A percentile compares a stretch with the other conserved stretches of the same genome.
Evolutionary conservation across 148 eudicot genomes (phyloP).

Genomic region (Euryodendron excelsum): DNA sequence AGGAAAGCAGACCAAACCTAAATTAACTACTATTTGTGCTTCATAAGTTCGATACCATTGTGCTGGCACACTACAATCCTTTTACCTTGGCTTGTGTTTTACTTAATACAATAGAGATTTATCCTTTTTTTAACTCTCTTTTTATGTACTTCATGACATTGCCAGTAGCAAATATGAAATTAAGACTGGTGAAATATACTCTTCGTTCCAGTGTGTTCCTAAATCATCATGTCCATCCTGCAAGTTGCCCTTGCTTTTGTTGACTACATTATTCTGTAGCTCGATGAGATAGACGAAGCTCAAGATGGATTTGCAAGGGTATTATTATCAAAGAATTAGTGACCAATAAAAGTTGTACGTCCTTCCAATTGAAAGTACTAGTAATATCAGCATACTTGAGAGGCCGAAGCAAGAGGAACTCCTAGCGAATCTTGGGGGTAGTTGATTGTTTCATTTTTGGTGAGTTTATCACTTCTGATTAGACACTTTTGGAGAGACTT

Average conservation of each 20-base stretch:
- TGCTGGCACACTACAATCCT: background rate
- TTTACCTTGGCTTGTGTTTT: background rate
- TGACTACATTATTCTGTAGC: background rate
- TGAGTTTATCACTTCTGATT: background rate
- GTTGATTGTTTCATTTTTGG: background rate
- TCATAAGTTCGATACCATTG: background rate
- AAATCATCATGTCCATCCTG: background rate
- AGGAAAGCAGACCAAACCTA: background rate
- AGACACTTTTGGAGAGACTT: background rate
- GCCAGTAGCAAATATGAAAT: background rate
- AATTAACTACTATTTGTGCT: background rate
- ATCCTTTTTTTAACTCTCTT: too few relatives aligned
- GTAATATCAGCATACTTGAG: background rate
- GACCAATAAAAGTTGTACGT: background rate
- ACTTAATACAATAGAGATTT: background rate
- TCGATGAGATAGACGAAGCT: background rate
- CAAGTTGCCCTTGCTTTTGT: background rate
- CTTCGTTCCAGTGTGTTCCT: background rate
- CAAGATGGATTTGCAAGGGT: background rate
- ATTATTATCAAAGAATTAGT: background rate
- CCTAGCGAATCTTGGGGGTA: background rate
- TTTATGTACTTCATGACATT: background rate
- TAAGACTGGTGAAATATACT: background rate
- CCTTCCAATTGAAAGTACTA: background rate
- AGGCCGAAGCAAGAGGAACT: background rate